Conservation (phyloP, 306 rosid genomes). For the Begonia peltatifolia region DNA sequence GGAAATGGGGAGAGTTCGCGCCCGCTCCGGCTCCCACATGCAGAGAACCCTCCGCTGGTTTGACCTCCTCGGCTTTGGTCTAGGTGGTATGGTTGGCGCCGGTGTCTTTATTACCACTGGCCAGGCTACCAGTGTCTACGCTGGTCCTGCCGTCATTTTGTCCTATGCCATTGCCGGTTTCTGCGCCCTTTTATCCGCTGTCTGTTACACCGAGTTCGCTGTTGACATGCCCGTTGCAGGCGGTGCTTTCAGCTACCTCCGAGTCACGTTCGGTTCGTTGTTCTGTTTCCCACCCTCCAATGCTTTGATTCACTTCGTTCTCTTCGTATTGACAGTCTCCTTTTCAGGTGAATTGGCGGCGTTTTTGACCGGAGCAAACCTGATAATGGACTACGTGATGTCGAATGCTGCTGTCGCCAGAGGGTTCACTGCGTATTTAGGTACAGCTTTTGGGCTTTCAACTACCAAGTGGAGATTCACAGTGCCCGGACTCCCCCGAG, state of each 20-base stretch:
- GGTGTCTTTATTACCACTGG: conserved; percentile 87
- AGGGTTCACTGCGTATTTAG: conserved; percentile 52
- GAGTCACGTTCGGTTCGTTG: conserved; percentile 63
- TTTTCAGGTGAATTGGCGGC: conserved; percentile 75
- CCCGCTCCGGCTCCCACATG: conserved; percentile 62
- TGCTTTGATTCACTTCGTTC: background rate
- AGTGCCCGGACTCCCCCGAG: conserved; percentile 39
- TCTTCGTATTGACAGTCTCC: background rate
- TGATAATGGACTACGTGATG: conserved; percentile 83
- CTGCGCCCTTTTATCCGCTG: conserved; percentile 86
- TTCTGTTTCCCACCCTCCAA: background rate
- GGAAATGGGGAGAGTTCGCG: conserved; percentile 40
- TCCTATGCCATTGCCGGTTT: conserved; percentile 96
- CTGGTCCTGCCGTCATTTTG: conserved; percentile 65
- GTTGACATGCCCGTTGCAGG: conserved; percentile 96
- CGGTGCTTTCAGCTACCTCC: conserved; percentile 95
- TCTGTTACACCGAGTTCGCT: conserved; percentile 95
- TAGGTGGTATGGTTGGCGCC: conserved; percentile 97
- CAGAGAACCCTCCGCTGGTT: conserved; percentile 62
- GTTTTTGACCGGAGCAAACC: conserved; percentile 70
- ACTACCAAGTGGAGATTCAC: conserved; percentile 54
- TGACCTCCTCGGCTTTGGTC: conserved; percentile 56
- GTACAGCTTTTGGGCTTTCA: conserved; percentile 59
- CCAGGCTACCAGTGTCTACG: conserved; percentile 28
- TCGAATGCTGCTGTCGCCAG: conserved; percentile 92